Evolutionary conservation across 441 rosid species (phyloP).

Genomic region (Gossypium davidsonii): DNA sequence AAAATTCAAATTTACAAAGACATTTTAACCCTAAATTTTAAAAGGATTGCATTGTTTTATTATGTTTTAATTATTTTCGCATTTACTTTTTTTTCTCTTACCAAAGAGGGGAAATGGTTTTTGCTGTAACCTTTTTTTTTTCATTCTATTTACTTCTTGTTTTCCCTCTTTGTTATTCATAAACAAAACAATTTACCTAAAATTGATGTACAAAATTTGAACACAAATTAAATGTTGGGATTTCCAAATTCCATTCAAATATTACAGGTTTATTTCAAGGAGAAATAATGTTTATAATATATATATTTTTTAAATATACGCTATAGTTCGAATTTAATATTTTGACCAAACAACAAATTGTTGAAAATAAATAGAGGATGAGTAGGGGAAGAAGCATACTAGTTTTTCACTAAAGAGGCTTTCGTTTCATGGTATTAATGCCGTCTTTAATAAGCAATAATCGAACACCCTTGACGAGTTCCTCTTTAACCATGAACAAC

Average conservation of each 20-base stretch:
- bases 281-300: background rate
- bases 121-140: background rate
- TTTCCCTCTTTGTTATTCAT: background rate
- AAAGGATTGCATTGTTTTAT: no score
- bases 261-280: background rate
- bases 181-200: background rate
- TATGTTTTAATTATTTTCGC: background rate
- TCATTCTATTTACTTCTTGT: background rate
- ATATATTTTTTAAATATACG: background rate
- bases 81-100: background rate
- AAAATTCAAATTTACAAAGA: no score
- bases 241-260: background rate
- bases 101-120: background rate
- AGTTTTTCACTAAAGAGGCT: slow-evolving; percentile 27
- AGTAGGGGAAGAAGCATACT: background rate
- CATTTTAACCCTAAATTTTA: no score
- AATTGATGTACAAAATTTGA: background rate
- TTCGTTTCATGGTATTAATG: slow-evolving; percentile 24
- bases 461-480: slow-evolving; percentile 63
- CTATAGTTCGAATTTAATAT: background rate
- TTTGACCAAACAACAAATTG: background rate
- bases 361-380: background rate
- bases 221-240: background rate
- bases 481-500: slow-evolving; percentile 86
- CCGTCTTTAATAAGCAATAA: slow-evolving; percentile 39